phyloP scores from a whole-genome alignment of 1,284 basidiomycete species.

The Phaffia rhodozyma region DNA sequence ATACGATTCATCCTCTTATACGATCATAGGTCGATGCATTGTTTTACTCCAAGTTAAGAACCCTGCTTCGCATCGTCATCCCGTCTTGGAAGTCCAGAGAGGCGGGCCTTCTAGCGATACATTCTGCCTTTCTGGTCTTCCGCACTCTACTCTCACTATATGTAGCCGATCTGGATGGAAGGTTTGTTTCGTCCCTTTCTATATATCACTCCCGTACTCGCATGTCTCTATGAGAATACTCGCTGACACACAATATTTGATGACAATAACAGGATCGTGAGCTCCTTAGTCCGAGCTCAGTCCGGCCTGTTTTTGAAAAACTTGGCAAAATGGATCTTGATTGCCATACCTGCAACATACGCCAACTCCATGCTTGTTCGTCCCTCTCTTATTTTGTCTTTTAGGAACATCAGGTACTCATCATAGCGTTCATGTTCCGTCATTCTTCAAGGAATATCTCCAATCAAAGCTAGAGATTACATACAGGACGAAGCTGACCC shows the following conservation, averaged over 20 bases:
- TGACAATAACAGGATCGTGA: constrained; percentile 59
- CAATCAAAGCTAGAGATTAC: constrained; percentile 80
- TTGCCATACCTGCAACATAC: constrained; percentile 93
- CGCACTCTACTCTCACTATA: constrained; percentile 88
- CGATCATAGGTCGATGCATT: constrained; percentile 61
- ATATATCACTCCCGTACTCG: neutral
- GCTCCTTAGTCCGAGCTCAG: constrained; percentile 81
- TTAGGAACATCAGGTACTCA: neutral
- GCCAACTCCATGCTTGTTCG: constrained; percentile 77
- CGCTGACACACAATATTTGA: neutral
- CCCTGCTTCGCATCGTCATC: constrained; percentile 76
- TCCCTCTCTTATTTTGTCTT: neutral
- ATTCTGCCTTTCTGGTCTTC: constrained; percentile 75
- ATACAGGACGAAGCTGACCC: constrained; percentile 45
- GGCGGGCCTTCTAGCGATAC: constrained; percentile 70
- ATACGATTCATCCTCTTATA: constrained; percentile 12
- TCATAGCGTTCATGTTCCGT: neutral
- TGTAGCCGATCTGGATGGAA: constrained; percentile 85
- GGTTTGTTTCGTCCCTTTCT: constrained; percentile 42
- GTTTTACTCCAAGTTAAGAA: constrained; percentile 70
- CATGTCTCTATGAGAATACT: neutral
- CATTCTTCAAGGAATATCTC: constrained; percentile 49
- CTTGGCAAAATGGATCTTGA: constrained; percentile 76
- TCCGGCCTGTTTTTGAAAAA: constrained; percentile 69
- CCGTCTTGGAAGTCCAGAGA: constrained; percentile 75